Evolutionary conservation across 805 yeast genomes (phyloP), one percentile per base, ranked within the genome.

Genomic region (Blastobotrys mokoenaii): DNA sequence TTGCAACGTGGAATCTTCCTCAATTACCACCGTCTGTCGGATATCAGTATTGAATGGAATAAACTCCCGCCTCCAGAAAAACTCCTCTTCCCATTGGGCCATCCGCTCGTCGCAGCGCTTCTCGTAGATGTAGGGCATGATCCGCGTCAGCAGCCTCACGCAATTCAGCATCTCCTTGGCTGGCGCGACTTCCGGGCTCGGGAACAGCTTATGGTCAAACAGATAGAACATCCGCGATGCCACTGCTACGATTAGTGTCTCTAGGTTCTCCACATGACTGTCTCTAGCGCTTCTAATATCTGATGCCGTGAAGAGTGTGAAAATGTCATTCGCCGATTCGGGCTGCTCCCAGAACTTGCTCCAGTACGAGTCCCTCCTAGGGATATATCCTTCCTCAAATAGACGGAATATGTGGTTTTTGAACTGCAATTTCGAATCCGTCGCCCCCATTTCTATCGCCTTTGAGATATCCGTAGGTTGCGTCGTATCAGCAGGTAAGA

Each of bases 71-170:
- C 41, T 25, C 84, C 82, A 72, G 58, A 79, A 70, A 8, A 73
- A 53, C 6, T 56, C 56, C 34, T 54, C 52, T 42, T 60, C 65
- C 55, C 62, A 63, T 10, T 63, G 63, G 44, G 55, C 66, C 52
- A 54, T 65, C 20, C 57, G 64, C 30, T 45, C 42, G 12, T 16
- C 30, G 4, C 7, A 22, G 8, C 43, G 31, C 40, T 51, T 67
- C 62, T 88, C 95, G 55, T 74, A 84, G 5, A 82, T 57, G 40
- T 77, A 72, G 0, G 96, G 96, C 16, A 84, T 50, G 2, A 84
- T 44, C 48, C 77, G 74, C 2, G 85, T 76, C 35, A 89, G 61
- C 3, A 83, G 60, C 32, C 96, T 71, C 5, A 82, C 54, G 54
- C 86, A 79, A 48, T 78, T 81, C 40, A 83, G 63, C 9, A 80